Conservation (phyloP, 2,329 filamentous ascomycete genomes). For the Taxawa tesnikishii region DNA sequence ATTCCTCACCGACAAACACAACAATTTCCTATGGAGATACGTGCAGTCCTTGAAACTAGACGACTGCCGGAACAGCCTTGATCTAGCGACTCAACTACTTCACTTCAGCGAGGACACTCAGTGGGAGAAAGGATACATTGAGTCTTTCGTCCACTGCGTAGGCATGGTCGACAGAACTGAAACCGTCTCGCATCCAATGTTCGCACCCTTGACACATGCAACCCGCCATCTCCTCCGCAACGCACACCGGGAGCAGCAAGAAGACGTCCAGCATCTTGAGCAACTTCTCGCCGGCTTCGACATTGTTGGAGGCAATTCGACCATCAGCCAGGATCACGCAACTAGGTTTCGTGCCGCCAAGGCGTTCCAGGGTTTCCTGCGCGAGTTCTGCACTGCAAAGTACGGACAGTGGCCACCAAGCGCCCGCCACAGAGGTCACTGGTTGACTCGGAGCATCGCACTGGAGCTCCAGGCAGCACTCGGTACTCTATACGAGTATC, state of each 20-base stretch:
- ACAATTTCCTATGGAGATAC: slow-evolving; percentile 1
- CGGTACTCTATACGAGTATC: slow-evolving; percentile 56
- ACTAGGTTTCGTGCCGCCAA: slow-evolving; percentile 43
- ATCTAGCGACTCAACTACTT: slow-evolving; percentile 48
- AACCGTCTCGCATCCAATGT: no score
- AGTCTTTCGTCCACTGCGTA: slow-evolving; percentile 54
- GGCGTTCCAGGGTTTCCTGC: slow-evolving; percentile 48
- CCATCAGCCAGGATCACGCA: slow-evolving; percentile 23
- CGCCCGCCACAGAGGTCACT: no score
- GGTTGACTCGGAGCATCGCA: slow-evolving; percentile 49
- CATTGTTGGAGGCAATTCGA: slow-evolving; percentile 39
- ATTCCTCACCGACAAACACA: slow-evolving; percentile 37
- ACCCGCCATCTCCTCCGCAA: slow-evolving; percentile 35
- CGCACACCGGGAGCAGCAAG: slow-evolving; percentile 51
- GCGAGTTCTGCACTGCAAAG: slow-evolving; percentile 41
- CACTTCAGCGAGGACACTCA: slow-evolving; percentile 53
- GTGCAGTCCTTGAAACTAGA: slow-evolving; percentile 36
- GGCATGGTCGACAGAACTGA: slow-evolving; percentile 45
- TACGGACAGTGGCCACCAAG: slow-evolving; percentile 49
- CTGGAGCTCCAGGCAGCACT: slow-evolving; percentile 53
- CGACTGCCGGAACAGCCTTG: slow-evolving; percentile 49
- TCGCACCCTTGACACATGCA: no score
- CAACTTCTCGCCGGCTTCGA: slow-evolving; percentile 44
- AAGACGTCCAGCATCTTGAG: slow-evolving; percentile 50
- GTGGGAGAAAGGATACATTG: slow-evolving; percentile 56